A percentile compares a stretch with the other conserved stretches of the same genome.
phyloP scores from a whole-genome alignment of 768 basidiomycete species.

The Mycena vitilis region DNA sequence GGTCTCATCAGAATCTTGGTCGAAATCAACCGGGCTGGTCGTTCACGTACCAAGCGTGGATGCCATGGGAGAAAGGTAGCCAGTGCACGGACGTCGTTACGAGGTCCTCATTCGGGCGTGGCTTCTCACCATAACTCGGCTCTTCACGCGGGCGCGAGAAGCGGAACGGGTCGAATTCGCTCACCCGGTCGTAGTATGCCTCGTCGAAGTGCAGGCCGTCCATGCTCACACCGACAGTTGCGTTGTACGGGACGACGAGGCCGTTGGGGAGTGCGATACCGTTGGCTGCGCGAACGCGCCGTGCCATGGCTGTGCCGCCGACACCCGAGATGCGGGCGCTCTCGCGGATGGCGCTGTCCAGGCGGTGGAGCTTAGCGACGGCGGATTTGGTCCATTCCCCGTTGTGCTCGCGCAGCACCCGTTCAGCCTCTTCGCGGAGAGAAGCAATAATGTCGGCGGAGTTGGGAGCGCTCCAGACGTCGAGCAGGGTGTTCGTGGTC shows the following conservation, averaged over 20 bases:
- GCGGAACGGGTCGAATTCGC: conserved; percentile 32
- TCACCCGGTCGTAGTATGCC: conserved; percentile 13
- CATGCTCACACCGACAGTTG: conserved; percentile 27
- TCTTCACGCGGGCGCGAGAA: conserved; percentile 31
- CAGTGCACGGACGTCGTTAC: conserved; percentile 25
- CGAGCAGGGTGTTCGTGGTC: conserved; percentile 28
- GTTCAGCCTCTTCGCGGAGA: conserved; percentile 31
- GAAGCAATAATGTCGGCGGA: conserved; percentile 7
- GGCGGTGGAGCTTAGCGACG: conserved; percentile 20
- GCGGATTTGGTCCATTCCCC: conserved; percentile 35
- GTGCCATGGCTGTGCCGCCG: conserved; percentile 28
- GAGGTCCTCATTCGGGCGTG: conserved; percentile 24
- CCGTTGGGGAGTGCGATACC: conserved; percentile 32
- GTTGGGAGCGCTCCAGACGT: conserved; percentile 25
- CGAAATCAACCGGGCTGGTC: neutral
- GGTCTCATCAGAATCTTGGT: neutral
- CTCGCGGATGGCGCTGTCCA: conserved; percentile 36
- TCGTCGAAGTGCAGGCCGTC: conserved; percentile 33
- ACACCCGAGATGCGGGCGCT: conserved; percentile 28
- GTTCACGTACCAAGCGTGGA: conserved; percentile 29
- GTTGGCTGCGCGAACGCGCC: conserved; percentile 12
- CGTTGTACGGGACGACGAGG: conserved; percentile 21
- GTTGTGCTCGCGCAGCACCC: conserved; percentile 22
- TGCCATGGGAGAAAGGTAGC: conserved; percentile 25
- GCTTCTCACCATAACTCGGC: conserved; percentile 16